Conservation (phyloP, 2,329 filamentous ascomycete genomes). For the Penicillium sp. region DNA sequence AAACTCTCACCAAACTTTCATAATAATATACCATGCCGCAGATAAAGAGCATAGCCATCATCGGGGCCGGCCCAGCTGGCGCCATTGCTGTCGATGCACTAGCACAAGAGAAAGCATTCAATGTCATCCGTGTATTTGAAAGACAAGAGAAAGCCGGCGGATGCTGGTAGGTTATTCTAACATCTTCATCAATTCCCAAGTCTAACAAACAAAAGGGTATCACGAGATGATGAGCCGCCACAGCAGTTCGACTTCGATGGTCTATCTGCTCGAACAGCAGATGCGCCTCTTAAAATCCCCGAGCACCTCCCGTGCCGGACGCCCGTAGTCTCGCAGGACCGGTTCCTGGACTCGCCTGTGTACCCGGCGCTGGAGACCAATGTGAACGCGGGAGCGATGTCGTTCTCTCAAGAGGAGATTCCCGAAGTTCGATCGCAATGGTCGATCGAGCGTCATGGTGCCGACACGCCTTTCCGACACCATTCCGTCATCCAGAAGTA, state of each 20-base stretch:
- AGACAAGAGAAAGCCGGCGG: slow-evolving; percentile 59
- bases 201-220: slow-evolving; percentile 25
- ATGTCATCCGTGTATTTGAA: slow-evolving; percentile 62
- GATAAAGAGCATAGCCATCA: slow-evolving; percentile 54
- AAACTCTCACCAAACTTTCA: not conserved
- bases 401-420: slow-evolving; percentile 58
- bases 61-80: slow-evolving; percentile 61
- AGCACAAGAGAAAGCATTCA: slow-evolving; percentile 57
- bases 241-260: slow-evolving; percentile 47
- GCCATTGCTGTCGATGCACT: slow-evolving; percentile 61
- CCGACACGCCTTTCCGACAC: slow-evolving; percentile 60
- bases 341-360: slow-evolving; percentile 58
- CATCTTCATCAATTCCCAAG: not conserved
- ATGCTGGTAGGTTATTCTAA: slow-evolving; percentile 53
- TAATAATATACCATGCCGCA: slow-evolving; percentile 6
- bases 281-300: slow-evolving; percentile 51
- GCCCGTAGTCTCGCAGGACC: slow-evolving; percentile 44
- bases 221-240: slow-evolving; percentile 36
- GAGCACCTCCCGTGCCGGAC: slow-evolving; percentile 48
- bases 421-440: slow-evolving; percentile 43
- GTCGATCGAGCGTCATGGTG: slow-evolving; percentile 52
- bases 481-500: slow-evolving; percentile 59
- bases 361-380: slow-evolving; percentile 67
- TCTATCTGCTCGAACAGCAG: slow-evolving; percentile 52
- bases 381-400: slow-evolving; percentile 59